Conservation (phyloP, 177 flowering plant genomes). For the Vitis hybrid region DNA sequence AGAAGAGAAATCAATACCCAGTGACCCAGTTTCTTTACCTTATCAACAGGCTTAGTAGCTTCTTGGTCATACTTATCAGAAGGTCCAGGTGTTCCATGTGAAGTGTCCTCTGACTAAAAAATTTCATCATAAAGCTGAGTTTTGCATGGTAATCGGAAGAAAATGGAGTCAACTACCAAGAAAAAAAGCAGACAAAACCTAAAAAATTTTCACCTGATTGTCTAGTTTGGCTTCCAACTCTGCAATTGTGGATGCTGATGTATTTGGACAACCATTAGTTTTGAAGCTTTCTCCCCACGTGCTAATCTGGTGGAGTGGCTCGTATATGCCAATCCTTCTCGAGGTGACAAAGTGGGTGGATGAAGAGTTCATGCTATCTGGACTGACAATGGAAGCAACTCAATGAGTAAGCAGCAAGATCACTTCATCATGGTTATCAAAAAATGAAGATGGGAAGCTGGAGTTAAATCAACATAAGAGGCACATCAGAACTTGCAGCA, state of each 20-base stretch:
- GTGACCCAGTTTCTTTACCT: constrained; percentile 26
- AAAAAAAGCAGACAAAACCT: neutral
- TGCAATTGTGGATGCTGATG: constrained; percentile 25
- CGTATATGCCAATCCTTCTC: constrained; percentile 50
- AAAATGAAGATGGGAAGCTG: constrained; percentile 3
- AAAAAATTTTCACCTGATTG: constrained; percentile 33
- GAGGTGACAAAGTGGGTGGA: constrained; percentile 49
- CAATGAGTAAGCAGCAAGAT: constrained; percentile 2
- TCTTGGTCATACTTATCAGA: constrained; percentile 47
- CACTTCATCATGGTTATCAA: neutral
- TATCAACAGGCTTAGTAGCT: constrained; percentile 38
- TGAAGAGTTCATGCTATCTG: constrained; percentile 43
- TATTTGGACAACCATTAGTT: constrained; percentile 23
- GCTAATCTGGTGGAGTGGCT: constrained; percentile 49
- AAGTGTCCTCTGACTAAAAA: constrained; percentile 55
- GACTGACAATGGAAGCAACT: constrained; percentile 10
- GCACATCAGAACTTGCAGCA: neutral
- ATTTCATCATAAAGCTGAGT: neutral
- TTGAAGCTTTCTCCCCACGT: constrained; percentile 50
- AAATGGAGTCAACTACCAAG: neutral
- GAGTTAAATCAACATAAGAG: neutral
- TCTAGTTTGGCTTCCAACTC: constrained; percentile 33
- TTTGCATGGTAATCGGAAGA: neutral
- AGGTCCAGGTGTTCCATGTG: constrained; percentile 40
- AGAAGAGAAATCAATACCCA: neutral